These are phyloP conservation scores for Ophiostoma sp. DNA, from an alignment of 2,329 filamentous ascomycete genomes.

Conservation along the genomic window DNA sequence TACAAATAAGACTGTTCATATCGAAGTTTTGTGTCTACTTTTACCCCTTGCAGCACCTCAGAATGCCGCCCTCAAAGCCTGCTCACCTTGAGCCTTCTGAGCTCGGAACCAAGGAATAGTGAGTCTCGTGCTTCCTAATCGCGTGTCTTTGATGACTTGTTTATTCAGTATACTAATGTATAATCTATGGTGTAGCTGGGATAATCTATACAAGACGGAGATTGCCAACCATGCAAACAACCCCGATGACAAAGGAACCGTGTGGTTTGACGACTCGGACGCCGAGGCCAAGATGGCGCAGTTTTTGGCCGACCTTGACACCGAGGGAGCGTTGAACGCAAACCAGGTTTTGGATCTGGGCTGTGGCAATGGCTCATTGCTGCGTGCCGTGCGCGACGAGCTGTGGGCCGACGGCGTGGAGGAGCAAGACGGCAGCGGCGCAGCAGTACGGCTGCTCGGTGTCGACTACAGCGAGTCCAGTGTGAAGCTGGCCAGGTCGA, in stretches of 20 bases:
- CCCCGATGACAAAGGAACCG: conserved; percentile 74
- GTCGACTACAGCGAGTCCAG: conserved; percentile 81
- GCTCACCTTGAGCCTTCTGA: conserved; percentile 66
- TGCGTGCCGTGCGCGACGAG: conserved; percentile 68
- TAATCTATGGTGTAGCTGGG: conserved; percentile 53
- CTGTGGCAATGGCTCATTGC: conserved; percentile 86
- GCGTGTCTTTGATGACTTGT: too few relatives aligned
- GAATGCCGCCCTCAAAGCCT: conserved; percentile 39
- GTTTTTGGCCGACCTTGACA: conserved; percentile 48
- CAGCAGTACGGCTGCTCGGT: conserved; percentile 67
- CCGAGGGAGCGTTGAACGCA: conserved; percentile 31
- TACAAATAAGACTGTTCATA: background rate
- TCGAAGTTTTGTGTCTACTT: background rate
- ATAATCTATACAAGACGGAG: conserved; percentile 66
- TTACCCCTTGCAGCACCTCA: background rate
- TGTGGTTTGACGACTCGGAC: conserved; percentile 93
- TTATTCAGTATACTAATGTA: background rate
- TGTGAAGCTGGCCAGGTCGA: conserved; percentile 64
- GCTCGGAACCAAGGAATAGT: conserved; percentile 91
- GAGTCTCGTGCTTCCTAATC: conserved; percentile 33
- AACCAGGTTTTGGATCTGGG: conserved; percentile 75
- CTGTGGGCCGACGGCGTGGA: conserved; percentile 28
- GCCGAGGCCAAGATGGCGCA: conserved; percentile 74
- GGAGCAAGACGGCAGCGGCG: conserved; percentile 55
- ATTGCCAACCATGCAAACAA: conserved; percentile 65